phyloP scores from a whole-genome alignment of 2,329 filamentous ascomycete species.

The Pseudogymnoascus verrucosus region DNA sequence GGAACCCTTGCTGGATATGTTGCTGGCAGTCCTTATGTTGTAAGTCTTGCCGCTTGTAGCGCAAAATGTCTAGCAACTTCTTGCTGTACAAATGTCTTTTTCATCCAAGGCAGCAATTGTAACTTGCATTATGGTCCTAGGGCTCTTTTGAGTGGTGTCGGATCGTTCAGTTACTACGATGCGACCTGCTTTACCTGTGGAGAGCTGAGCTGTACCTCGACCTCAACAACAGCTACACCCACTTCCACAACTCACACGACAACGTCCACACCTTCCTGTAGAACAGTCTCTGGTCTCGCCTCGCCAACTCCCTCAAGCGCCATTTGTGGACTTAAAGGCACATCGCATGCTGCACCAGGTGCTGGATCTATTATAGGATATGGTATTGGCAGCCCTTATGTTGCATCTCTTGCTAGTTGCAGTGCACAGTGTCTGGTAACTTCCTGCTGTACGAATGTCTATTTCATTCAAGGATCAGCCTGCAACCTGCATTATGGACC shows the following conservation, averaged over 20 bases:
- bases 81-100: constrained; percentile 1
- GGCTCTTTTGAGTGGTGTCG: no score
- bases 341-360: neutral
- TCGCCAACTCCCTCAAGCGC: constrained; percentile 1
- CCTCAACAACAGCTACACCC: no score
- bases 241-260: no score
- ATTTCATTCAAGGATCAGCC: no score
- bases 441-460: neutral
- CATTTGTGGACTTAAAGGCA: neutral
- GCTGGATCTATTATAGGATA: neutral
- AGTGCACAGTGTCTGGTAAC: neutral
- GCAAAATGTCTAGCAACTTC: neutral
- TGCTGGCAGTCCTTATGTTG: neutral
- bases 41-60: neutral
- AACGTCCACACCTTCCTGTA: no score
- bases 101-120: no score
- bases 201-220: no score
- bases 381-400: neutral
- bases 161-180: no score
- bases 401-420: neutral
- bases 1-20: neutral
- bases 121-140: no score
- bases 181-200: no score
- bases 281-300: neutral
- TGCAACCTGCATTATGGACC: no score